Percentiles rank a stretch among this genome's conserved stretches.
These are phyloP conservation scores for Botrytis tulipae DNA, from an alignment of 2,329 filamentous ascomycete genomes.

Conservation along the genomic window DNA sequence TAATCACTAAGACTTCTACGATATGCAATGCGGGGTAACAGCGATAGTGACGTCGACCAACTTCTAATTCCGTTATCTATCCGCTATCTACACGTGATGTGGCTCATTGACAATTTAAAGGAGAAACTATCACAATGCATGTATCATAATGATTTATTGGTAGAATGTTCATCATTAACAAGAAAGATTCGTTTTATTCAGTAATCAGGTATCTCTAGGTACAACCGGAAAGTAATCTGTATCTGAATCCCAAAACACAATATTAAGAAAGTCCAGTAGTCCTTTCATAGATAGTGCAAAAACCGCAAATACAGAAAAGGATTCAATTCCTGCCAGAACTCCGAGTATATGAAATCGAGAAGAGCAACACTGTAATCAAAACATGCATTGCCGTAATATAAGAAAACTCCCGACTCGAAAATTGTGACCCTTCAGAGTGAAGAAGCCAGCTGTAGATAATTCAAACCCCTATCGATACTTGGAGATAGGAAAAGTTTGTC, in stretches of 20 bases:
- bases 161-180: neutral
- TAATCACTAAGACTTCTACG: too few species aligned
- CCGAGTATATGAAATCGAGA: constrained; percentile 2
- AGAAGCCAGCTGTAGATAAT: neutral
- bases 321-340: constrained; percentile 11
- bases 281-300: neutral
- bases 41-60: constrained; percentile 14
- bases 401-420: neutral
- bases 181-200: neutral
- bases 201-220: constrained; percentile 1
- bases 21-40: constrained; percentile 9
- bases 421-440: neutral
- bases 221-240: neutral
- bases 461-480: neutral
- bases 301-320: constrained; percentile 1
- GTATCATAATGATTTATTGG: neutral
- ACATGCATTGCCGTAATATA: neutral
- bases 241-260: constrained; percentile 5
- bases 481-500: neutral
- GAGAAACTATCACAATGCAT: neutral
- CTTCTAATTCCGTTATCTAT: neutral
- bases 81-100: constrained; percentile 15
- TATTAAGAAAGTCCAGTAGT: neutral
- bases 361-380: neutral
- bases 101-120: neutral